These are phyloP conservation scores for Boletus sensibilis DNA, from an alignment of 768 basidiomycete genomes.

Conservation along the genomic window DNA sequence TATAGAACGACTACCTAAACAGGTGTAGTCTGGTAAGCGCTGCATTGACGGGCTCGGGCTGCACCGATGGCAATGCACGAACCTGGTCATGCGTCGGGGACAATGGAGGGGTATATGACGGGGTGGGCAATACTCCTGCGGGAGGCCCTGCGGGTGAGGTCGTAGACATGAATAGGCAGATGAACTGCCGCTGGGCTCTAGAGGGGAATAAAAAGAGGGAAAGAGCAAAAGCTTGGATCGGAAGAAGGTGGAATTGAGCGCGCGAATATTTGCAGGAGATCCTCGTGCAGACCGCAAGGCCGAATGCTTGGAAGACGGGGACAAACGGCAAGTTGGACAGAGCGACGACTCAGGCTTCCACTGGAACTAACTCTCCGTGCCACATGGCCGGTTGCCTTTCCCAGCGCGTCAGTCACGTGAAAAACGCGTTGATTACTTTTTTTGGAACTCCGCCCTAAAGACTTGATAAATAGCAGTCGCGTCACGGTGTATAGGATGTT, in stretches of 20 bases:
- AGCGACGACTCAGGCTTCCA: constrained; percentile 1
- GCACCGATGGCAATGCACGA: constrained; percentile 28
- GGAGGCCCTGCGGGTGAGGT: constrained; percentile 33
- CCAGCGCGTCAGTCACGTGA: constrained; percentile 35
- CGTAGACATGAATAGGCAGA: constrained; percentile 33
- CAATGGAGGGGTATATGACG: constrained; percentile 42
- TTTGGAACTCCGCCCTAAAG: constrained; percentile 33
- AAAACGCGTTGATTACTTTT: constrained; percentile 32
- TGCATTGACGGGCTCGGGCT: constrained; percentile 19
- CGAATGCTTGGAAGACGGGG: constrained; percentile 1
- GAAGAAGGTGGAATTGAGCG: constrained; percentile 16
- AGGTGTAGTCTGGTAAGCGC: constrained; percentile 20
- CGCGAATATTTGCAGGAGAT: constrained; percentile 22
- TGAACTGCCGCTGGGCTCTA: constrained; percentile 26
- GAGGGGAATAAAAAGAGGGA: constrained; percentile 1
- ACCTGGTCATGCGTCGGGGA: constrained; percentile 74
- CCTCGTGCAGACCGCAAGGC: constrained; percentile 37
- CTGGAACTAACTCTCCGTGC: constrained; percentile 18
- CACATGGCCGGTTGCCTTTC: constrained; percentile 21
- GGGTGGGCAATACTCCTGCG: constrained; percentile 34
- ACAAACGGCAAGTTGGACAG: constrained; percentile 11
- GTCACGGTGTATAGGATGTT: constrained; percentile 6
- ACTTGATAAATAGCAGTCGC: constrained; percentile 33
- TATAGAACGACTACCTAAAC: constrained; percentile 70
- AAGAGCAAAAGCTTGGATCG: constrained; percentile 11